Percentiles rank a stretch among this genome's conserved stretches.
These are phyloP conservation scores for Epichloe glyceriae DNA, from an alignment of 2,329 filamentous ascomycete species.

Conservation along the genomic window DNA sequence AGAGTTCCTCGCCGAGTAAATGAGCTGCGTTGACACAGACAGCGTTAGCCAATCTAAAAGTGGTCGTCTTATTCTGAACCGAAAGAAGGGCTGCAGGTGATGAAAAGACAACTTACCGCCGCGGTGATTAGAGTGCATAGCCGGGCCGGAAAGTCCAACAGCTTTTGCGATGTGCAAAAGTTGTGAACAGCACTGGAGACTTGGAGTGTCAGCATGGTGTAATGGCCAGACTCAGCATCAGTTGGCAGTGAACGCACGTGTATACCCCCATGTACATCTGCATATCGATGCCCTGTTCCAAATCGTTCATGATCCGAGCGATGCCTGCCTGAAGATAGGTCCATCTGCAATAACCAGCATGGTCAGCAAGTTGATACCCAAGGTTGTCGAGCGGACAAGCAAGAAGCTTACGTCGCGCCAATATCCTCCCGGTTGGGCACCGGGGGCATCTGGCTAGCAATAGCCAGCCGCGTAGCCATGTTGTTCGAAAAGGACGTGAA, in stretches of 20 bases:
- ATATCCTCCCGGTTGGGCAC: constrained; percentile 50
- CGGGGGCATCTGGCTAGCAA: constrained; percentile 36
- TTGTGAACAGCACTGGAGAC: constrained; percentile 72
- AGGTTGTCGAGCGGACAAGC: neutral
- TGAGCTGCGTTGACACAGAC: constrained; percentile 47
- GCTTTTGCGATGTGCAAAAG: constrained; percentile 96
- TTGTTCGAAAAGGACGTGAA: neutral
- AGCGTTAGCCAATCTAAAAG: neutral
- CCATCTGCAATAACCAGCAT: constrained; percentile 48
- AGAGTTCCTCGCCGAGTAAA: constrained; percentile 88
- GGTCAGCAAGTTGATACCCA: constrained; percentile 11
- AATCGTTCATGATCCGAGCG: constrained; percentile 81
- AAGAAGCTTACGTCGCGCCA: constrained; percentile 30
- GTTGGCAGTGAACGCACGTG: constrained; percentile 43
- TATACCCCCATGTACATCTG: constrained; percentile 96
- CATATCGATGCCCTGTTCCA: constrained; percentile 90
- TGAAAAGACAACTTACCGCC: constrained; percentile 43
- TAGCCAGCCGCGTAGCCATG: constrained; percentile 24
- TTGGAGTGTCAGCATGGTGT: constrained; percentile 21
- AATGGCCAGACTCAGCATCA: neutral
- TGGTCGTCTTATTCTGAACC: neutral
- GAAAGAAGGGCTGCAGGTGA: neutral
- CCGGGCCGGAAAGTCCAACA: constrained; percentile 42
- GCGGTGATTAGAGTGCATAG: constrained; percentile 26
- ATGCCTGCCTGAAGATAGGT: constrained; percentile 78